These are phyloP conservation scores for Aspergillus sergii DNA, from an alignment of 2,329 filamentous ascomycete genomes.

Conservation along the genomic window DNA sequence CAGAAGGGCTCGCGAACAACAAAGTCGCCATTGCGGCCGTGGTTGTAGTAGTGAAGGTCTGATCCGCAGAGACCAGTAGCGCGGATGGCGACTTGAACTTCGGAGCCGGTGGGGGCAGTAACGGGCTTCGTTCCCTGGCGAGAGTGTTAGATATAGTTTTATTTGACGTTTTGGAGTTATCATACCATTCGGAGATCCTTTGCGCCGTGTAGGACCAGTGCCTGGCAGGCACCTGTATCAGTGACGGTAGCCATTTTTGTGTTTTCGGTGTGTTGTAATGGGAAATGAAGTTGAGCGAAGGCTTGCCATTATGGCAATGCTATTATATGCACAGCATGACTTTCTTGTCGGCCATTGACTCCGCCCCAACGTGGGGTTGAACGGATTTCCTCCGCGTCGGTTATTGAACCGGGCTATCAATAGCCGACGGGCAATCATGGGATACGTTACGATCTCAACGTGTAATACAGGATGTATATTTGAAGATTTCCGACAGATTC, in stretches of 20 bases:
- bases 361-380: conserved; percentile 14
- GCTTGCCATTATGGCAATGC: not conserved
- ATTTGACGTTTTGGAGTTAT: not conserved
- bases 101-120: conserved; percentile 49
- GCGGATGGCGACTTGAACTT: conserved; percentile 66
- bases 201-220: conserved; percentile 61
- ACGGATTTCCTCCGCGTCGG: conserved; percentile 28
- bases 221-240: conserved; percentile 29
- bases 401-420: conserved; percentile 17
- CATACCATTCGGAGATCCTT: conserved; percentile 63
- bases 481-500: not conserved
- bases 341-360: not conserved
- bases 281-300: not conserved
- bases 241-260: conserved; percentile 24
- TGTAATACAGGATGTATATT: not conserved
- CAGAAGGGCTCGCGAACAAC: conserved; percentile 80
- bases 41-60: conserved; percentile 81
- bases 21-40: conserved; percentile 85
- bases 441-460: not conserved
- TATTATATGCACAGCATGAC: not conserved
- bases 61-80: conserved; percentile 72
- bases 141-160: conserved; percentile 10
- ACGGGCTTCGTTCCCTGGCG: conserved; percentile 58
- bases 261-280: not conserved
- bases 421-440: conserved; percentile 17